These are phyloP conservation scores for Lepiota brunneoincarnata DNA, from an alignment of 768 basidiomycete genomes.

Conservation along the genomic window DNA sequence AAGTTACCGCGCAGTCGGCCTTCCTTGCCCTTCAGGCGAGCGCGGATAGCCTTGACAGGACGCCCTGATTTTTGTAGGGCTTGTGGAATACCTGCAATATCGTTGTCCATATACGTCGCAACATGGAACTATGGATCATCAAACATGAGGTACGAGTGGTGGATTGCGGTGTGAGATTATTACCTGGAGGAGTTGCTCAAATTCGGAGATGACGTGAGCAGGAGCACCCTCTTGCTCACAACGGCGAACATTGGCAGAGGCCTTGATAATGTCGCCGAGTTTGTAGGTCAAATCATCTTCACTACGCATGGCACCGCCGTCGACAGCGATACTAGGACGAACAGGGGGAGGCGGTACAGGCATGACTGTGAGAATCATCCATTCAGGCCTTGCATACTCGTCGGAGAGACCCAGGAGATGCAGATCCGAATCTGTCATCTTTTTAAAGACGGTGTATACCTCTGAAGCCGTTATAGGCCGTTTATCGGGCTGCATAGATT, in stretches of 20 bases:
- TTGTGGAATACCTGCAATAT: slow-evolving; percentile 97
- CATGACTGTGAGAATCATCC: slow-evolving; percentile 99
- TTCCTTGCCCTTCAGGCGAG: slow-evolving; percentile 97
- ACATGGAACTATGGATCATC: slow-evolving; percentile 78
- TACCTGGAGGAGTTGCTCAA: slow-evolving; percentile 94
- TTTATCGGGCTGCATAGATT: slow-evolving; percentile 80
- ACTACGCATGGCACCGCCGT: slow-evolving; percentile 93
- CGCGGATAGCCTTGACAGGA: slow-evolving; percentile 97
- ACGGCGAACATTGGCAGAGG: slow-evolving; percentile 86
- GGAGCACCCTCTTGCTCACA: slow-evolving; percentile 97
- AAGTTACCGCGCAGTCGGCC: slow-evolving; percentile 96
- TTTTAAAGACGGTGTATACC: slow-evolving; percentile 93
- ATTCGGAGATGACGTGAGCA: slow-evolving; percentile 92
- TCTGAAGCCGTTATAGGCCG: slow-evolving; percentile 81
- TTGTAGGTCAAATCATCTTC: slow-evolving; percentile 99
- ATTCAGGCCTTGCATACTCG: slow-evolving; percentile 95
- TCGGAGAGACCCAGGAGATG: slow-evolving; percentile 89
- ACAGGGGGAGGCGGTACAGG: slow-evolving; percentile 98
- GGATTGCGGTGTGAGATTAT: slow-evolving; percentile 18
- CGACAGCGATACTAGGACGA: slow-evolving; percentile 95
- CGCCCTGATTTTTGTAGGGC: slow-evolving; percentile 96
- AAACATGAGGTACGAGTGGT: neutral
- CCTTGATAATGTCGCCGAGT: slow-evolving; percentile 93
- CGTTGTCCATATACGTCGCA: slow-evolving; percentile 99
- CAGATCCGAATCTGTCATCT: slow-evolving; percentile 89